Percentiles rank a stretch among this genome's conserved stretches.
These are phyloP conservation scores for Solanum sejunctum DNA, from an alignment of 257 asterid genomes.

Conservation along the genomic window DNA sequence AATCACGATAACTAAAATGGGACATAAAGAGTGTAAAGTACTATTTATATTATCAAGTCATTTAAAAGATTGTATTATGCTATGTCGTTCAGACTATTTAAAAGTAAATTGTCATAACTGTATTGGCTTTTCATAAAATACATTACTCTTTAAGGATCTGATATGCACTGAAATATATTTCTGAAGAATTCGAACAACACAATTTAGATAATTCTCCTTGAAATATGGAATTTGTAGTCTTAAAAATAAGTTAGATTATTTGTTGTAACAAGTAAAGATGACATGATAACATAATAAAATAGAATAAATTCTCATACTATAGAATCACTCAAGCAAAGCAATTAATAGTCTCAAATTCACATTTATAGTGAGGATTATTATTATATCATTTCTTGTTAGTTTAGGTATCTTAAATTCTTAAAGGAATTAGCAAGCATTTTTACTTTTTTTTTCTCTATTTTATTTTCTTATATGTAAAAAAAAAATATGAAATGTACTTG, in stretches of 20 bases:
- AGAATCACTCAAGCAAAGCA: background rate
- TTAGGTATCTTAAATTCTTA: background rate
- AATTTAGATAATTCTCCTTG: background rate
- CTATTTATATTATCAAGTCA: background rate
- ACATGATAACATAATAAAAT: background rate
- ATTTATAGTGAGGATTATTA: background rate
- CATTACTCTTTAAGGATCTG: background rate
- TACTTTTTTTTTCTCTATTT: background rate
- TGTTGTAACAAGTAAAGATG: background rate
- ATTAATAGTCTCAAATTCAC: background rate
- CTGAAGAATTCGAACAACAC: background rate
- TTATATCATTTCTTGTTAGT: background rate
- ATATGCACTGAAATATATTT: background rate
- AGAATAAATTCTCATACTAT: background rate
- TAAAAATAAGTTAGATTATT: background rate
- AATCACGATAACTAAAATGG: no score
- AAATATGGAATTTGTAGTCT: background rate
- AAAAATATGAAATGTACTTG: background rate
- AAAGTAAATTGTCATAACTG: background rate
- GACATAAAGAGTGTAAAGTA: background rate
- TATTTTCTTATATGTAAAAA: background rate
- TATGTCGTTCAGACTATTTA: background rate
- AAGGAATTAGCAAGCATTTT: background rate
- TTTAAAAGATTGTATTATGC: background rate
- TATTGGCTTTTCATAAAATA: background rate